Evolutionary conservation across 2,329 filamentous ascomycete species (phyloP), one percentile per base, ranked within the genome.

Genomic region (Diplodia sapinea): DNA sequence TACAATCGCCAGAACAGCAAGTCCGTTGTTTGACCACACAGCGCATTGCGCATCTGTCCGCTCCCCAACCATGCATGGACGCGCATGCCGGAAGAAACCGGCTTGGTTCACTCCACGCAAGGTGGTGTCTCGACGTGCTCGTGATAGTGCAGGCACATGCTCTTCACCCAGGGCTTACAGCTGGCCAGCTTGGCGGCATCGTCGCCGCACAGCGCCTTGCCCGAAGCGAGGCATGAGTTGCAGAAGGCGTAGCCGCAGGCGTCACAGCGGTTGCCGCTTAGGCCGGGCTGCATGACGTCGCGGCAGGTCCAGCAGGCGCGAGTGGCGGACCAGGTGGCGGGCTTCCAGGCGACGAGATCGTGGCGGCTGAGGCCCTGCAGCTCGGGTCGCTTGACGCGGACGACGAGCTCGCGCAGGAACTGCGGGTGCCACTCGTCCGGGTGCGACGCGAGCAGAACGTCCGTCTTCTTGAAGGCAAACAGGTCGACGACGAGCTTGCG

Each of bases 401-500:
- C 82, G 57, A 77, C 76, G 26, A 84, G 72, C 49, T 84, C 82
- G 59, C 82, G 78, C 13, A 84, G 74, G 70, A 84, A 84, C 0
- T 70, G 73, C 5, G 81, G 81, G 66, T 84, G 82, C 82, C 82
- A 84, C 29, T 78, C 74, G 68, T 84, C 82, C 65, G 74, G 75
- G 70, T 85, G 82, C 23, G 74, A 78, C 51, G 79, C 79, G 17
- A 85, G 75, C 17, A 85, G 70, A 23, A 80, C 78, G 70, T 84
- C 82, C 43, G 82, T 85, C 70, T 84, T 84, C 73, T 85, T 85
- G 77, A 83, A 84, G 1, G 81, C 81, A 72, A 84, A 85, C 9
- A 85, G 76, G 69, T 85, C 82, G 38, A 84, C 74, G 15, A 84
- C 75, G 1, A 85, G 74, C 7, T 73, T 71, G 13, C 80, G 72